These are phyloP conservation scores for Furcasterigmium furcatum DNA, from an alignment of 2,329 filamentous ascomycete species.

Conservation along the genomic window DNA sequence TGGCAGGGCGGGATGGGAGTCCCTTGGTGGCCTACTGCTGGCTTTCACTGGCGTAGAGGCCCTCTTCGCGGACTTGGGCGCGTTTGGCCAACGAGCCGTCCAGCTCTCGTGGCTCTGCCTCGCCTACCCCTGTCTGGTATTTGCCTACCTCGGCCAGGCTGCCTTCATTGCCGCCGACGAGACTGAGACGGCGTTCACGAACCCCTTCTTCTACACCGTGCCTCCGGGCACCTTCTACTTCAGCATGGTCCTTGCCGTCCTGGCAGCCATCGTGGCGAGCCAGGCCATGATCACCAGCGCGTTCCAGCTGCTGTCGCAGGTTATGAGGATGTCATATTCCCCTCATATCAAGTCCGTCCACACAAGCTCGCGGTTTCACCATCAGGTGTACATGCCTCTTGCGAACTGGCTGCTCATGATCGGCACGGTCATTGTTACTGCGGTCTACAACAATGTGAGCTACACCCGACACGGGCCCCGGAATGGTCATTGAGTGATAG, in stretches of 20 bases:
- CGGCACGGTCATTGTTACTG: slow-evolving; percentile 70
- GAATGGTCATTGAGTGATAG: slow-evolving; percentile 14
- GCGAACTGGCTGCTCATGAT: slow-evolving; percentile 77
- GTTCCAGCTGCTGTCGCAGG: slow-evolving; percentile 59
- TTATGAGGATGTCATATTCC: slow-evolving; percentile 70
- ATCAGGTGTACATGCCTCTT: slow-evolving; percentile 73
- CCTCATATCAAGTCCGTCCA: slow-evolving; percentile 73
- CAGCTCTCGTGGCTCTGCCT: slow-evolving; percentile 70
- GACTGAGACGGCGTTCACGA: slow-evolving; percentile 48
- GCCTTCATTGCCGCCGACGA: slow-evolving; percentile 61
- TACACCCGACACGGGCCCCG: no score
- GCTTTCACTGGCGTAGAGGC: slow-evolving; percentile 78
- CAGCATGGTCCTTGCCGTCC: slow-evolving; percentile 63
- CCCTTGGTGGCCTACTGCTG: slow-evolving; percentile 68
- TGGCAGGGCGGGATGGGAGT: slow-evolving; percentile 57
- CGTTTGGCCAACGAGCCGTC: slow-evolving; percentile 67
- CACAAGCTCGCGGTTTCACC: slow-evolving; percentile 67
- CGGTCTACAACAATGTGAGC: slow-evolving; percentile 66
- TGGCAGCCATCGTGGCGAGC: slow-evolving; percentile 71
- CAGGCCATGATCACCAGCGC: slow-evolving; percentile 77
- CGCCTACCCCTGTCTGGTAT: slow-evolving; percentile 62
- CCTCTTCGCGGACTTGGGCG: slow-evolving; percentile 74
- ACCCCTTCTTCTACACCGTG: slow-evolving; percentile 71
- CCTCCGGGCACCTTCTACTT: slow-evolving; percentile 68
- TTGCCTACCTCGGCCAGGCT: slow-evolving; percentile 71